These are phyloP conservation scores for Mortierella antarctica DNA, from an alignment of 192 early-diverging fungal species.

Conservation along the genomic window DNA sequence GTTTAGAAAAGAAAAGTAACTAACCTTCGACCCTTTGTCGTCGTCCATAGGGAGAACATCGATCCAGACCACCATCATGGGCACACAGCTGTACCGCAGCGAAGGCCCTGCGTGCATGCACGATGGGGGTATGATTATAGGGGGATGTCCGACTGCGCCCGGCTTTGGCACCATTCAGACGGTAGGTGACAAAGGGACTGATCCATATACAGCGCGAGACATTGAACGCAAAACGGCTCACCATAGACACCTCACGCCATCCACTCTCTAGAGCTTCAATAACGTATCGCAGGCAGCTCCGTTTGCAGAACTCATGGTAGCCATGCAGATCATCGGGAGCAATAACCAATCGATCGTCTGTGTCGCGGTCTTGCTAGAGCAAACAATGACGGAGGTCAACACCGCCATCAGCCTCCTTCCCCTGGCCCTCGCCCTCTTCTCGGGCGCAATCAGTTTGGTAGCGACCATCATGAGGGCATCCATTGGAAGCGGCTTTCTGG, in stretches of 20 bases:
- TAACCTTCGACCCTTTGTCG: background rate
- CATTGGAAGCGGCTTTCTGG: slow-evolving; percentile 39
- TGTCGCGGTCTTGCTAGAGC: slow-evolving; percentile 36
- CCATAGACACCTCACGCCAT: background rate
- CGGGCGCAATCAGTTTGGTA: slow-evolving; percentile 26
- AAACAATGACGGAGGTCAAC: slow-evolving; percentile 26
- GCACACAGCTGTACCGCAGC: slow-evolving; percentile 45
- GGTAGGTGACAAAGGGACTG: slow-evolving; percentile 9
- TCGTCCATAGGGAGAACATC: slow-evolving; percentile 31
- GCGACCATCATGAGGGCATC: slow-evolving; percentile 42
- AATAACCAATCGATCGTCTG: slow-evolving; percentile 49
- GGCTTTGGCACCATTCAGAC: slow-evolving; percentile 35
- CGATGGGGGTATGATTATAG: slow-evolving; percentile 37
- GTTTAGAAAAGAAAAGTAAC: background rate
- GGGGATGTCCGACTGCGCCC: slow-evolving; percentile 32
- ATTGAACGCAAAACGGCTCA: background rate
- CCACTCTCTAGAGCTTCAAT: slow-evolving; percentile 25
- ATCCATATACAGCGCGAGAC: background rate
- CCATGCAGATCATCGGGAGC: slow-evolving; percentile 34
- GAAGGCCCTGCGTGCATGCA: slow-evolving; percentile 42
- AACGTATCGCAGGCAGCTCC: slow-evolving; percentile 30
- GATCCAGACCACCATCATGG: slow-evolving; percentile 48
- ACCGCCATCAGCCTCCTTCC: slow-evolving; percentile 30
- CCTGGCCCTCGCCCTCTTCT: slow-evolving; percentile 30
- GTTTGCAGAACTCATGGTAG: slow-evolving; percentile 42